Percentiles rank a stretch among this genome's conserved stretches.
These are phyloP conservation scores for Oryza officinalis DNA, from an alignment of 176 grass and related monocot species.

Conservation along the genomic window DNA sequence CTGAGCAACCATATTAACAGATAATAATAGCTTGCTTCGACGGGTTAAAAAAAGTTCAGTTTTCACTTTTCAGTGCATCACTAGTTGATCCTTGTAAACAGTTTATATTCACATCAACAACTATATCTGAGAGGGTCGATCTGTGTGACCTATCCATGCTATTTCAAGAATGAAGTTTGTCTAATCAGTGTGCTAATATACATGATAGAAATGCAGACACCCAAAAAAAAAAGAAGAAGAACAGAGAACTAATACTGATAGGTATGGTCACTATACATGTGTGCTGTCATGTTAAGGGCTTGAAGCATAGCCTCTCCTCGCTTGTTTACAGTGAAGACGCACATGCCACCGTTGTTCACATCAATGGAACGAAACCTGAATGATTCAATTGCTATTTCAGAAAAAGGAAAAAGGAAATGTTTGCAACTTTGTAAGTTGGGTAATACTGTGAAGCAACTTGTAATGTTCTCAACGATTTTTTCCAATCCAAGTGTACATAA, in stretches of 20 bases:
- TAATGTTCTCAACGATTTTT: background rate
- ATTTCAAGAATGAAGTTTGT: constrained; percentile 2
- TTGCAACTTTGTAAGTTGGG: background rate
- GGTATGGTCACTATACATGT: constrained; percentile 74
- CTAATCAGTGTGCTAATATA: constrained; percentile 1
- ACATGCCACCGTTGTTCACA: constrained; percentile 86
- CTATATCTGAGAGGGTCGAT: background rate
- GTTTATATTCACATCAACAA: background rate
- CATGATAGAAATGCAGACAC: background rate
- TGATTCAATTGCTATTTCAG: background rate
- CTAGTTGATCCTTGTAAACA: background rate
- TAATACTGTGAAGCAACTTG: background rate
- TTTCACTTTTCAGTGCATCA: background rate
- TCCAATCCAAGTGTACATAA: background rate
- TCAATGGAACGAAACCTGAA: constrained; percentile 73
- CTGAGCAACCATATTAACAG: background rate
- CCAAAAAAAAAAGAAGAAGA: background rate
- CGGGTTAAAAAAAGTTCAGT: background rate
- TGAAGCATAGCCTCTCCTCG: constrained; percentile 81
- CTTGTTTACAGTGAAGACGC: constrained; percentile 72
- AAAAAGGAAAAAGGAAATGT: background rate
- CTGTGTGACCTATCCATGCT: constrained; percentile 2
- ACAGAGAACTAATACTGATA: constrained; percentile 48
- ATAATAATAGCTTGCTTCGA: background rate
- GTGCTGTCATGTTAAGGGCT: constrained; percentile 80